These are phyloP conservation scores for Dittrichia graveolens DNA, from an alignment of 129 eudicot species.

Conservation along the genomic window DNA sequence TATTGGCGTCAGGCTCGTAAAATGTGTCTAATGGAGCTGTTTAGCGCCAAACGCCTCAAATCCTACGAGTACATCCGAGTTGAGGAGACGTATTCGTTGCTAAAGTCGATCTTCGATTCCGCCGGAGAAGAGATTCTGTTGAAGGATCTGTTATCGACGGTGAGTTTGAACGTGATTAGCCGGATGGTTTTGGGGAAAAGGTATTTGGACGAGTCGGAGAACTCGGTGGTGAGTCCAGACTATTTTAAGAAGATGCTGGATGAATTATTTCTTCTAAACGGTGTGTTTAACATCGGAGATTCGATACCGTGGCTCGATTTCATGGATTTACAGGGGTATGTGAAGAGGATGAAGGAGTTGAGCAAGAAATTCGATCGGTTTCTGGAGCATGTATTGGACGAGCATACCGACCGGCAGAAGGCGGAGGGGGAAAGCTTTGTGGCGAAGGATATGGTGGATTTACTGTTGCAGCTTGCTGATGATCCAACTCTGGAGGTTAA, in stretches of 20 bases:
- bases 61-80: conserved; percentile 73
- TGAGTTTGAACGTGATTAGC: conserved; percentile 75
- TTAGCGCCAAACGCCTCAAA: conserved; percentile 63
- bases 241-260: conserved; percentile 78
- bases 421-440: conserved; percentile 36
- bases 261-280: conserved; percentile 72
- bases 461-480: conserved; percentile 74
- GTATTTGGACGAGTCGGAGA: conserved; percentile 46
- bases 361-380: conserved; percentile 79
- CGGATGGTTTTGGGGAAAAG: conserved; percentile 82
- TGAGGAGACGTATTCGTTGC: conserved; percentile 50
- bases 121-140: conserved; percentile 33
- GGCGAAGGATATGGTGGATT: conserved; percentile 83
- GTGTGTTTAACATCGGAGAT: conserved; percentile 83
- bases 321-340: conserved; percentile 72
- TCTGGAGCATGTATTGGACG: conserved; percentile 74
- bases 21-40: conserved; percentile 76
- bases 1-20: conserved; percentile 84
- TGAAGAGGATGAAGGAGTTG: conserved; percentile 77
- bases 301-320: conserved; percentile 64
- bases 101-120: conserved; percentile 23
- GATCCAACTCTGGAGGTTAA: conserved; percentile 77
- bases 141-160: conserved; percentile 57
- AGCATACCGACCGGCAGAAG: conserved; percentile 53
- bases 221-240: conserved; percentile 53